Evolutionary conservation across 176 grass and related monocot genomes (phyloP), one percentile per base, ranked within the genome.

Genomic region (Pharus latifolius): DNA sequence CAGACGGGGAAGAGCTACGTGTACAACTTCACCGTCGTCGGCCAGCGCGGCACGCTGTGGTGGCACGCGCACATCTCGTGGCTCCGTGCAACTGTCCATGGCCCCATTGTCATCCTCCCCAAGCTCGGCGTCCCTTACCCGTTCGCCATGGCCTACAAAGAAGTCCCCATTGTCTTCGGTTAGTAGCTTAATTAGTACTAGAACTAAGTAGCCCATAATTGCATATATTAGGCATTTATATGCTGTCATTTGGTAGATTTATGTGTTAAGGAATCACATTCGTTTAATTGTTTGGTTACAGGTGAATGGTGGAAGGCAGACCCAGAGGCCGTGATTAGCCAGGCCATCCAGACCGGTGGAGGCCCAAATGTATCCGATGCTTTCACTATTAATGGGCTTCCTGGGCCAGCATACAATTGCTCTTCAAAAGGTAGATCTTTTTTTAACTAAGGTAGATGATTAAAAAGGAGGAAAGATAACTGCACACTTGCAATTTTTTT

Each of bases 41-140:
- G 77, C 27, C 91, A 96, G 72, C 68, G 91, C 49, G 91, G 91
- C 74, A 96, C 91, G 49, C 83, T 96, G 54, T 90, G 87, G 79
- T 96, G 83, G 87, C 91, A 96, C 52, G 91, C 87, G 3, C 91
- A 96, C 78, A 85, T 96, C 83, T 81, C 80, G 23, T 96, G 91
- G 91, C 77, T 90, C 10, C 83, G 91, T 6, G 58, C 91, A 24
- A 96, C 91, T 20, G 47, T 91, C 13, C 75, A 96, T 56, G 91
- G 87, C 14, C 2, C 81, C 47, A 22, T 96, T 18, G 66, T 96
- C 91, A 46, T 96, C 81, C 81, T 96, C 46, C 91, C 91, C 30
- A 85, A 88, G 67, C 55, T 49, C 57, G 87, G 84, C 67, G 69
- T 88, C 33, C 81, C 87, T 34, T 96, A 85, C 65, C 91, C 91